Evolutionary conservation across 768 basidiomycete genomes (phyloP).

Genomic region (Boletus sp.): DNA sequence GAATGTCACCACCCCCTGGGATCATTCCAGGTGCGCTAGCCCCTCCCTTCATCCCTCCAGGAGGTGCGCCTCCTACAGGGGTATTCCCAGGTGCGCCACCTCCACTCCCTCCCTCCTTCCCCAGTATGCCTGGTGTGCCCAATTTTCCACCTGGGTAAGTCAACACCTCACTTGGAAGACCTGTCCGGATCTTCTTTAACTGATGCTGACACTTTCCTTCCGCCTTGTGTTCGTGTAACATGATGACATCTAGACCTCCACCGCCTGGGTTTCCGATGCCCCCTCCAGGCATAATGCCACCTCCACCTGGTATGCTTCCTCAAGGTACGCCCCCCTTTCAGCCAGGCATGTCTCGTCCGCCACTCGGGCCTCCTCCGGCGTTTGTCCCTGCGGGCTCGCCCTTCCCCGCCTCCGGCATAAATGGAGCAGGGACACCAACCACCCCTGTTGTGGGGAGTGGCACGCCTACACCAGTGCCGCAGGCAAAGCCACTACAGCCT

Average conservation of each 20-base stretch:
- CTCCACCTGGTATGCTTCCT: constrained; percentile 34
- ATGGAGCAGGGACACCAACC: constrained; percentile 17
- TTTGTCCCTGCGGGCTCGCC: constrained; percentile 35
- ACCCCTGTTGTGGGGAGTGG: constrained; percentile 23
- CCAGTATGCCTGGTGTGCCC: constrained; percentile 43
- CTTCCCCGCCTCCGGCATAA: constrained; percentile 23
- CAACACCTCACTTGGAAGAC: constrained; percentile 7
- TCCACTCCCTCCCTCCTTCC: constrained; percentile 38
- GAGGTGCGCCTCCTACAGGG: constrained; percentile 35
- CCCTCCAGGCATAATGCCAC: constrained; percentile 38
- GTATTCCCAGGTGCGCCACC: constrained; percentile 38
- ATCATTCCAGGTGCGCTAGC: constrained; percentile 45
- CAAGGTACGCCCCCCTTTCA: constrained; percentile 37
- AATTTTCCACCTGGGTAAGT: constrained; percentile 60
- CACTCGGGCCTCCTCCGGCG: constrained; percentile 34
- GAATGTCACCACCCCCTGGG: constrained; percentile 37
- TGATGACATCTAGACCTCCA: constrained; percentile 35
- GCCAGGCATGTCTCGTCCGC: constrained; percentile 36
- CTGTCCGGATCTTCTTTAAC: constrained; percentile 13
- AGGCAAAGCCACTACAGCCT: constrained; percentile 10
- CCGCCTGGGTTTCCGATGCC: constrained; percentile 56
- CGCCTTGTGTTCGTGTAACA: constrained; percentile 1
- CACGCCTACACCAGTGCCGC: constrained; percentile 17
- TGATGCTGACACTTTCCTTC: constrained; percentile 20
- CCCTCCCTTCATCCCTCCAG: constrained; percentile 36